These are phyloP conservation scores for Fusarium subtropicale DNA, from an alignment of 2,329 filamentous ascomycete genomes.

Conservation along the genomic window DNA sequence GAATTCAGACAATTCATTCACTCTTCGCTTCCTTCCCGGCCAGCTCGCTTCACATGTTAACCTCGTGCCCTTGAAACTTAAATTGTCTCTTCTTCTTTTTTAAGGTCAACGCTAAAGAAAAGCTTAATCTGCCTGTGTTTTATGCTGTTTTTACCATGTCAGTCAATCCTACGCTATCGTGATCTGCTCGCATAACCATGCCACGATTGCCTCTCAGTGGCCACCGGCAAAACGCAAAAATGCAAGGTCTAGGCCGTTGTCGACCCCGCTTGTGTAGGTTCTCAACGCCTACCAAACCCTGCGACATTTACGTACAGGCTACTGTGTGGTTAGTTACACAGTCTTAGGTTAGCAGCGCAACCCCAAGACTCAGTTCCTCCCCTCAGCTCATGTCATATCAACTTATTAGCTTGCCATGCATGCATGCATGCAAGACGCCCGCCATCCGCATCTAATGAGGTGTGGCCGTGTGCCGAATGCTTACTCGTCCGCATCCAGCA, in stretches of 20 bases:
- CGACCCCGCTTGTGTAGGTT: conserved; percentile 17
- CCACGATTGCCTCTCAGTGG: background rate
- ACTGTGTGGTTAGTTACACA: background rate
- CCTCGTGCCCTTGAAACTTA: background rate
- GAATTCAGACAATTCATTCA: background rate
- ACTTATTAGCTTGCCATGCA: background rate
- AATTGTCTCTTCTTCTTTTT: background rate
- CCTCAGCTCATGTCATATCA: conserved; percentile 20
- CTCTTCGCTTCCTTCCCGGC: background rate
- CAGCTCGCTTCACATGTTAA: conserved; percentile 22
- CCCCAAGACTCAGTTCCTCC: background rate
- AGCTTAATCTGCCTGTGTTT: conserved; percentile 12
- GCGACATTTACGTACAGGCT: conserved; percentile 20
- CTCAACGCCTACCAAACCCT: background rate
- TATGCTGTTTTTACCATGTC: background rate
- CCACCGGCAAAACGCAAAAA: background rate
- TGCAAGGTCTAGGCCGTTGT: conserved; percentile 4
- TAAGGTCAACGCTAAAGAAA: conserved; percentile 17
- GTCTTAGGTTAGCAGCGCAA: background rate
- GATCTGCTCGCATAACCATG: background rate
- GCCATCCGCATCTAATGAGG: background rate
- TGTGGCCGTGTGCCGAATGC: background rate
- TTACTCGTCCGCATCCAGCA: conserved; percentile 14
- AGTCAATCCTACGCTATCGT: background rate
- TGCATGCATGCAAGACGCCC: background rate